A percentile compares a stretch with the other conserved stretches of the same genome.
These are phyloP conservation scores for Trametes pubescens DNA, from an alignment of 1,284 basidiomycete species.

Conservation along the genomic window DNA sequence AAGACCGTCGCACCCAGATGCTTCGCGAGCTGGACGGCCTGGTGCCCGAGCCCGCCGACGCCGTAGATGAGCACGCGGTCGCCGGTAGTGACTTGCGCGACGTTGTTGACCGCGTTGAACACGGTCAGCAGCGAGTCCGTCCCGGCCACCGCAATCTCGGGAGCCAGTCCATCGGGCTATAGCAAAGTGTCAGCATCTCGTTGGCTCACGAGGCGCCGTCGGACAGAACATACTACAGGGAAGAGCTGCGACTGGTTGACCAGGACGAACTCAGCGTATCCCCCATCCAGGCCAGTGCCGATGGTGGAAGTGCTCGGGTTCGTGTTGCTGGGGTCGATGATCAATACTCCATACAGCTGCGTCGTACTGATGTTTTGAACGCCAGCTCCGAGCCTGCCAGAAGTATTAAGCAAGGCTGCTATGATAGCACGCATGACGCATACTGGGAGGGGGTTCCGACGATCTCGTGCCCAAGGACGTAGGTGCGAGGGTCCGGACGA, in stretches of 20 bases:
- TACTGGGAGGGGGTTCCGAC: slow-evolving; percentile 23
- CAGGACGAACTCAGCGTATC: slow-evolving; percentile 25
- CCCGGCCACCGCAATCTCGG: slow-evolving; percentile 37
- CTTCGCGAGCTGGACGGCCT: slow-evolving; percentile 25
- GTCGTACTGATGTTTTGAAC: slow-evolving; percentile 15
- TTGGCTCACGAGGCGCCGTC: no score
- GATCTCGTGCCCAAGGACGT: slow-evolving; percentile 26
- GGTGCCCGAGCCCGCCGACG: slow-evolving; percentile 26
- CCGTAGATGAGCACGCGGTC: slow-evolving; percentile 24
- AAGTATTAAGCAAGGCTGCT: neutral
- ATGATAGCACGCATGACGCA: neutral
- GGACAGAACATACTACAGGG: slow-evolving; percentile 14
- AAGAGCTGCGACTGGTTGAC: slow-evolving; percentile 19
- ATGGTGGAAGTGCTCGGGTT: slow-evolving; percentile 5
- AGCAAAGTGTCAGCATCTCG: neutral
- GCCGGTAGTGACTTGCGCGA: slow-evolving; percentile 30
- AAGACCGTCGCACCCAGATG: slow-evolving; percentile 23
- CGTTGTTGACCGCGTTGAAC: slow-evolving; percentile 38
- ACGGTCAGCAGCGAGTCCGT: slow-evolving; percentile 39
- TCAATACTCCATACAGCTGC: slow-evolving; percentile 17
- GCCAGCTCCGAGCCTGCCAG: slow-evolving; percentile 12
- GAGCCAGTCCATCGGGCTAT: slow-evolving; percentile 35
- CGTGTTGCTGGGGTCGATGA: slow-evolving; percentile 11
- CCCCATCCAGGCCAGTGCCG: slow-evolving; percentile 25
- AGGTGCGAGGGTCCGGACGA: slow-evolving; percentile 20